phyloP scores from a whole-genome alignment of 2,329 filamentous ascomycete genomes.

The Aureobasidium sp. region DNA sequence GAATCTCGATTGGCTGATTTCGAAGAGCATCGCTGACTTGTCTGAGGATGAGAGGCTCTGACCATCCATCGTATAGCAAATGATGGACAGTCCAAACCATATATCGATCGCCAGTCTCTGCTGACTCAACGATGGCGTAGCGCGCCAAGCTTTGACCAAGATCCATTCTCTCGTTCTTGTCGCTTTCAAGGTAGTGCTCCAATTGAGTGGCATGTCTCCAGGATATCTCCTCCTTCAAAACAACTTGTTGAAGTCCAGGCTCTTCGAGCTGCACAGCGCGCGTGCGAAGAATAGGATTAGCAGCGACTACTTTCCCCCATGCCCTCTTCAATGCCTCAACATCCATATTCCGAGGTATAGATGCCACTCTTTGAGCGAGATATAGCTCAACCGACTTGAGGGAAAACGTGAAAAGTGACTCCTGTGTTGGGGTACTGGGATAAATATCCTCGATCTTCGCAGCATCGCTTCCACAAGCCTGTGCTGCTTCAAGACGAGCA shows the following conservation, averaged over 20 bases:
- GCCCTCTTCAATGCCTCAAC: constrained; percentile 26
- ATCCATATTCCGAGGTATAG: constrained; percentile 23
- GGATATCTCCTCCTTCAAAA: constrained; percentile 23
- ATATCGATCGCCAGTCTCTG: constrained; percentile 11
- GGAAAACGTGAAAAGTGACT: constrained; percentile 29
- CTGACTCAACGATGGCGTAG: constrained; percentile 25
- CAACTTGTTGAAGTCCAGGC: constrained; percentile 13
- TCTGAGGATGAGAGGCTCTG: constrained; percentile 26
- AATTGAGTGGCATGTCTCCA: constrained; percentile 23
- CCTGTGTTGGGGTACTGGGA: constrained; percentile 34
- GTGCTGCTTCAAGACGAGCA: constrained; percentile 29
- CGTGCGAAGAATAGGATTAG: constrained; percentile 31
- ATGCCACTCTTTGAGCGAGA: constrained; percentile 30
- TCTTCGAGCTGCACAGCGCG: constrained; percentile 15
- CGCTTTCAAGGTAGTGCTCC: constrained; percentile 26
- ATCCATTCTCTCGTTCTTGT: constrained; percentile 29
- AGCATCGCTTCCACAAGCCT: constrained; percentile 22
- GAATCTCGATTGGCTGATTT: background rate
- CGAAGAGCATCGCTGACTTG: constrained; percentile 17
- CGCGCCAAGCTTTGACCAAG: constrained; percentile 31
- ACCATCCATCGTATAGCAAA: constrained; percentile 32
- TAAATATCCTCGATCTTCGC: constrained; percentile 30
- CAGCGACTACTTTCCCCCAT: constrained; percentile 27
- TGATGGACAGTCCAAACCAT: constrained; percentile 31
- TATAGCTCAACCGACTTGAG: constrained; percentile 30